Base-by-base conservation (phyloP, 2,329 filamentous ascomycete genomes). In the Colletotrichum aenigma region DNA sequence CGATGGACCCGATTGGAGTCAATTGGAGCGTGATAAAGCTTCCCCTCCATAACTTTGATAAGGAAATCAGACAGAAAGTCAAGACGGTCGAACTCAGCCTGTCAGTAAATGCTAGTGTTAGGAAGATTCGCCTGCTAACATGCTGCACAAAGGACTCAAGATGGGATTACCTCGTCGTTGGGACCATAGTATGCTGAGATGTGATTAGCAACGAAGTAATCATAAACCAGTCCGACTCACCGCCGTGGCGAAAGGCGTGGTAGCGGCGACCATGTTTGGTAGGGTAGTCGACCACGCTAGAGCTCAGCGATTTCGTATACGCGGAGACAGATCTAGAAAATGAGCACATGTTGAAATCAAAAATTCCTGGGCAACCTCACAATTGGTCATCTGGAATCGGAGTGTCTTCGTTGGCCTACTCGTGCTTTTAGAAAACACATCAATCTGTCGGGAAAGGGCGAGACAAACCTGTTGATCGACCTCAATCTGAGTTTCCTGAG, bases 131-230 rank as follows among this genome's bases (percentile, higher is more conserved):
- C 15, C 13, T 34, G 6, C 12, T 13, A 12, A 6, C 15, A 16
- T 38, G 36, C 15, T 38, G 13, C 36, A 18, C n/a, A 6, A 21
- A 21, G 13, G 1, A 52, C 24, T 66, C 6, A 3, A 21, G 1
- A 10, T 21, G 7, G 12, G 52, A 7, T 26, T 6, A 69, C 66
- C 48, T 86, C 83, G 34, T 86, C 84, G 28, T 86, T 85, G 10
- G 84, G 84, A 13, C 83, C 83, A n/a, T 77, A 81, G 67, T 85
- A 78, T 7, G 30, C 66, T 69, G 12, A 4, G 2, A 64, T 83
- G 77, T 1, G 13, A 6, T 68, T 28, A 48, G 30, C 4, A 6
- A 32, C 1, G 4, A 12, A 32, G 30, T 32, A 6, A 32, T 2
- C 7, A 48, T 10, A n/a, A 24, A 3, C 24, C 24, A 3, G 24